phyloP scores from a whole-genome alignment of 129 eudicot species.

The Daucus carota region DH1_v3.0 NC_030381.2:4904001-4904500 shows the following conservation, averaged over 20 bases:
- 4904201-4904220: not conserved
- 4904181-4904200: conserved; percentile 5
- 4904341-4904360: not conserved
- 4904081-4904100: not conserved
- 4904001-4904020: too few species aligned
- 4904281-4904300: conserved; percentile 4
- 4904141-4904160: conserved; percentile 1
- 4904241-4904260: not conserved
- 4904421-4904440: not conserved
- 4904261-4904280: not conserved
- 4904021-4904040: not conserved
- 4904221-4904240: not conserved
- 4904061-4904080: not conserved
- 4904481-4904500: not conserved
- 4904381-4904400: not conserved
- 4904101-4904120: not conserved
- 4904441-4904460: not conserved
- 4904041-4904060: not conserved
- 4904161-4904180: not conserved
- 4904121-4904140: not conserved
- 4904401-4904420: not conserved
- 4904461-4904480: not conserved
- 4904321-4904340: conserved; percentile 1
- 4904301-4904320: conserved; percentile 10
- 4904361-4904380: not conserved